Conservation (phyloP, 1,139 yeast genomes). For the Geotrichum fermentans region DNA sequence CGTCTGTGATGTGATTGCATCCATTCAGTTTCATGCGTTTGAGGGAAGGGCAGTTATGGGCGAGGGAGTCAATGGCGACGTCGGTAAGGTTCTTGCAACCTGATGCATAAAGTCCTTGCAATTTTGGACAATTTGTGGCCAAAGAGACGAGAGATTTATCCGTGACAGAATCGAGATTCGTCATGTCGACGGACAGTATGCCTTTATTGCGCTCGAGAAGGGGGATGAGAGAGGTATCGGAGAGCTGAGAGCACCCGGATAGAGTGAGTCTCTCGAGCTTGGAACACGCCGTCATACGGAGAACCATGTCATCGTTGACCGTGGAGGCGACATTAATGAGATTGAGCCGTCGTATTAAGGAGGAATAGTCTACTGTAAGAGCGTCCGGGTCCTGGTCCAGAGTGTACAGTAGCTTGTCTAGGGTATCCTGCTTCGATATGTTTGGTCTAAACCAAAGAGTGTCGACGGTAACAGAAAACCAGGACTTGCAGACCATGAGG, state of each 20-base stretch:
- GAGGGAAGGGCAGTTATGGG: slow-evolving; percentile 63
- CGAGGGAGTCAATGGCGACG: slow-evolving; percentile 55
- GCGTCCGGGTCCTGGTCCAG: slow-evolving; percentile 48
- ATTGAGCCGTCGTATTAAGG: slow-evolving; percentile 73
- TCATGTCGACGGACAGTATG: slow-evolving; percentile 81
- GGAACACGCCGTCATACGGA: slow-evolving; percentile 45
- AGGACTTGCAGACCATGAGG: slow-evolving; percentile 65
- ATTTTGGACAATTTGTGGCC: slow-evolving; percentile 66
- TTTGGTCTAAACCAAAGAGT: slow-evolving; percentile 87
- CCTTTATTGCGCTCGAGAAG: slow-evolving; percentile 62
- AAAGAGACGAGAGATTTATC: slow-evolving; percentile 70
- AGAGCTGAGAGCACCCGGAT: slow-evolving; percentile 67
- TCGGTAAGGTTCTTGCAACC: slow-evolving; percentile 71
- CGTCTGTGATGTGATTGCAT: slow-evolving; percentile 63
- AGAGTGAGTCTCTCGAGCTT: slow-evolving; percentile 81
- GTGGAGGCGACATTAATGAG: slow-evolving; percentile 66
- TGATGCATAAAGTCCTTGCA: slow-evolving; percentile 89
- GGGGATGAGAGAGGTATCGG: slow-evolving; percentile 56
- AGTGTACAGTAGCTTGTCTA: slow-evolving; percentile 21
- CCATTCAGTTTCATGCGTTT: slow-evolving; percentile 80
- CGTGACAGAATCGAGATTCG: slow-evolving; percentile 62
- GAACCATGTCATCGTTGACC: slow-evolving; percentile 58
- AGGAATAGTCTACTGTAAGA: slow-evolving; percentile 57
- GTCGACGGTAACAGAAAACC: slow-evolving; percentile 78
- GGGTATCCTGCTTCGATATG: slow-evolving; percentile 13